Evolutionary conservation across 176 grass and related monocot species (phyloP).

Genomic region (Coix lacrymajobi): DNA sequence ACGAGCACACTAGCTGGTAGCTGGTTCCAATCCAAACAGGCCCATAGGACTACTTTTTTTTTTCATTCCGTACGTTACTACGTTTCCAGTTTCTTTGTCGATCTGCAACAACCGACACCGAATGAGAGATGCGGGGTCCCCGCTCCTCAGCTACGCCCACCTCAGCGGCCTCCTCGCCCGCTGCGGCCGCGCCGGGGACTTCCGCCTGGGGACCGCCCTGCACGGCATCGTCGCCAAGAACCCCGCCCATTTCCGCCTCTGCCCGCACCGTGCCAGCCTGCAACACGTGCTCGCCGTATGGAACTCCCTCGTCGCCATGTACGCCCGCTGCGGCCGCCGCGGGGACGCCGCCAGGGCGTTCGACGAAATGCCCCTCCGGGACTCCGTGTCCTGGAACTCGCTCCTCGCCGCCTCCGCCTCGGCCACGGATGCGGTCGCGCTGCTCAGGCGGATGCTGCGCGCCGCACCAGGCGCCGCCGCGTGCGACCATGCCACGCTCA

Average conservation of each 20-base stretch:
- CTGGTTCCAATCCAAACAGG: neutral
- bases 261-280: neutral
- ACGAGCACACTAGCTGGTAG: too few species aligned
- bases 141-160: conserved; percentile 41
- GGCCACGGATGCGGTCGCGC: conserved; percentile 22
- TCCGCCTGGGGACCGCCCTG: conserved; percentile 54
- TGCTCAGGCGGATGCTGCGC: conserved; percentile 53
- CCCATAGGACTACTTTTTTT: too few species aligned
- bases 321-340: conserved; percentile 48
- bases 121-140: conserved; percentile 29
- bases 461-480: neutral
- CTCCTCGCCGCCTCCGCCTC: conserved; percentile 43
- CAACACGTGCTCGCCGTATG: conserved; percentile 44
- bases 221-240: conserved; percentile 62
- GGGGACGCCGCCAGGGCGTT: conserved; percentile 51
- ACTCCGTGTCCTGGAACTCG: conserved; percentile 87
- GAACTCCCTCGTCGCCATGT: conserved; percentile 74
- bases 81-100: too few species aligned
- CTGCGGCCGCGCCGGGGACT: conserved; percentile 52
- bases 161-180: conserved; percentile 59
- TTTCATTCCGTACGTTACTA: too few species aligned
- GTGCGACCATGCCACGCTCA: conserved; percentile 57
- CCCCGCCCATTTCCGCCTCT: conserved; percentile 27
- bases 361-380: conserved; percentile 69
- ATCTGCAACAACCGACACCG: neutral